A percentile compares a stretch with the other conserved stretches of the same genome.
Conservation (phyloP, 106 monocot species). For the Platanthera zijinensis region DNA sequence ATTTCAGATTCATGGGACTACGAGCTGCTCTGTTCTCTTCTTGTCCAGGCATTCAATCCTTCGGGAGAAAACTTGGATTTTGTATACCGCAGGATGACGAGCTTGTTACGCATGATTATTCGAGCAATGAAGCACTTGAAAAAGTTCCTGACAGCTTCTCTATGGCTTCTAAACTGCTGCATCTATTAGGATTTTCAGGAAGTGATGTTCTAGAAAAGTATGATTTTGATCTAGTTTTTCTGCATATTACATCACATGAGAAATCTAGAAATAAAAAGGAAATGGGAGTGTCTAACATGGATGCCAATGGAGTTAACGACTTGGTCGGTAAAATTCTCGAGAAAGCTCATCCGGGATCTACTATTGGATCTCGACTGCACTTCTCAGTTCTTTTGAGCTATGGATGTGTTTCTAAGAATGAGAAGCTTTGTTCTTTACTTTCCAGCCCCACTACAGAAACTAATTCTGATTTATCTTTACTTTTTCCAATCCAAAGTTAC, state of each 20-base stretch:
- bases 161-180: constrained; percentile 22
- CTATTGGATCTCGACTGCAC: constrained; percentile 60
- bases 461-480: constrained; percentile 71
- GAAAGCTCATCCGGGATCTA: constrained; percentile 39
- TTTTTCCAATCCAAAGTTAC: constrained; percentile 82
- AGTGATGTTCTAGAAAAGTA: constrained; percentile 48
- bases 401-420: constrained; percentile 28
- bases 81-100: constrained; percentile 33
- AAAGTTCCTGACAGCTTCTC: constrained; percentile 4
- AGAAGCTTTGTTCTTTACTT: constrained; percentile 17
- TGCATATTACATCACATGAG: constrained; percentile 44
- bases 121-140: constrained; percentile 5
- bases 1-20: constrained; percentile 78
- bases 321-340: constrained; percentile 55
- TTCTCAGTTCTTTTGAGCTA: constrained; percentile 72
- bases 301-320: constrained; percentile 44
- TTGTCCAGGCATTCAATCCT: constrained; percentile 33
- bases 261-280: constrained; percentile 28
- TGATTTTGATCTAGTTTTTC: constrained; percentile 74
- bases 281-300: constrained; percentile 18
- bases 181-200: constrained; percentile 54
- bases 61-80: constrained; percentile 58
- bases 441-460: constrained; percentile 20
- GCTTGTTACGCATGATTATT: constrained; percentile 13
- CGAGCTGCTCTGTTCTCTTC: constrained; percentile 61